Evolutionary conservation across 441 rosid species (phyloP), one percentile per base, ranked within the genome.

Genomic region (Euphorbia schlechtendalii): DNA sequence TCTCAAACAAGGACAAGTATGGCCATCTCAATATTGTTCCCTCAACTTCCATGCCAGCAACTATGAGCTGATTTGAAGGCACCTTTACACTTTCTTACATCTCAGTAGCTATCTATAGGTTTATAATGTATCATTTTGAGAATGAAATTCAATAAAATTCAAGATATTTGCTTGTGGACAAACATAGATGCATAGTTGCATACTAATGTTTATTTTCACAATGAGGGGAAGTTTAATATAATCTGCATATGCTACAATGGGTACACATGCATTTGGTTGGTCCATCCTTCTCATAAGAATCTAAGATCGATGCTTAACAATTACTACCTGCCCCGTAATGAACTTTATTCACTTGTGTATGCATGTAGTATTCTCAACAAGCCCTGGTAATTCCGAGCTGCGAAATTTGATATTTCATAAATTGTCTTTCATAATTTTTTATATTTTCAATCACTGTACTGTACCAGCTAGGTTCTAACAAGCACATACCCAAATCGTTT

Each of bases 41-140:
- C 36, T 65, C 62, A 10, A 51, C 14, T 51, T 22, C 41, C 62
- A 34, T 34, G 46, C 48, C 41, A 59, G 27, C 56, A 20, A 51
- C 27, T 8, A 51, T 4, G 13, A 51, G 27, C 14, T 22, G 24
- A 21, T 8, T 51, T 9, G 12, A 51, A 51, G 56, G 27, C 24
- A 51, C 27, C 14, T 51, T 51, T 14, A 7, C 27, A 20, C 18
- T 11, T 20, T n/a, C 21, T 48, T 21, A 20, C 10, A 21, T 20
- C 21, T 21, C 24, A 51, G 24, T 21, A 4, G 27, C 13, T 20
- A 27, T 2, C 14, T 51, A 20, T 21, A 21, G 9, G 27, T 51
- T 3, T 51, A 51, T 21, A 51, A 20, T 12, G 12, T 21, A 51
- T 51, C 12, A 51, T 8, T 21, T 51, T 51, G 56, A 51, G 56